A percentile compares a stretch with the other conserved stretches of the same genome.
phyloP scores from a whole-genome alignment of 306 rosid species.

The Cicer arietinum region DNA sequence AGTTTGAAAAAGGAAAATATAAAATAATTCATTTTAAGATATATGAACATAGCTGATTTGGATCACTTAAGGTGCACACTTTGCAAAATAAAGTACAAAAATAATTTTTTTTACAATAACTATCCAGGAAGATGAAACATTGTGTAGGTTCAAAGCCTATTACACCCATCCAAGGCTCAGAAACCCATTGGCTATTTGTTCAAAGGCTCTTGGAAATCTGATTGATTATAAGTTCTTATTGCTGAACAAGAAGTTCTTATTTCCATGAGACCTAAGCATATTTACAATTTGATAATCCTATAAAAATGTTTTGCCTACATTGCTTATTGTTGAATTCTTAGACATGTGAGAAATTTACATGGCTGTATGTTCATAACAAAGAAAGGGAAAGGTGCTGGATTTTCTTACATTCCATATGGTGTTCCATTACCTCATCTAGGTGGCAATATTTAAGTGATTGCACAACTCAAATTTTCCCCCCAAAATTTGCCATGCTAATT shows the following conservation, averaged over 20 bases:
- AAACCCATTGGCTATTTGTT: conserved; percentile 11
- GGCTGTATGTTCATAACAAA: conserved; percentile 3
- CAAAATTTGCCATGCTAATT: conserved; percentile 4
- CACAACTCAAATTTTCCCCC: neutral
- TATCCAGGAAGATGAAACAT: neutral
- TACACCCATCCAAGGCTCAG: neutral
- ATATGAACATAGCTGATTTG: conserved; percentile 4
- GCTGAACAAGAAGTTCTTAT: conserved; percentile 2
- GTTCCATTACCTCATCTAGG: conserved; percentile 31
- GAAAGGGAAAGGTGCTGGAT: neutral
- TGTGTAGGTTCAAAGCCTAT: neutral
- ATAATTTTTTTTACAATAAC: neutral
- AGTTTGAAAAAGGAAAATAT: neutral
- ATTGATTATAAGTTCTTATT: neutral
- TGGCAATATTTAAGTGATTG: conserved; percentile 24
- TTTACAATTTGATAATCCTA: conserved; percentile 34
- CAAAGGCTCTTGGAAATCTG: neutral
- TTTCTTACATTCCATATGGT: conserved; percentile 9
- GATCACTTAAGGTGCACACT: neutral
- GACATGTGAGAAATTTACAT: conserved; percentile 9
- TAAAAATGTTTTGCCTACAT: conserved; percentile 23
- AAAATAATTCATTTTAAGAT: neutral
- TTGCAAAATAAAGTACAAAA: no score
- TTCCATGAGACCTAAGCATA: conserved; percentile 13
- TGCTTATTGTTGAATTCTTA: neutral